Evolutionary conservation across 495 filamentous ascomycete genomes (phyloP).

Genomic region (Talaromyces liani): DNA sequence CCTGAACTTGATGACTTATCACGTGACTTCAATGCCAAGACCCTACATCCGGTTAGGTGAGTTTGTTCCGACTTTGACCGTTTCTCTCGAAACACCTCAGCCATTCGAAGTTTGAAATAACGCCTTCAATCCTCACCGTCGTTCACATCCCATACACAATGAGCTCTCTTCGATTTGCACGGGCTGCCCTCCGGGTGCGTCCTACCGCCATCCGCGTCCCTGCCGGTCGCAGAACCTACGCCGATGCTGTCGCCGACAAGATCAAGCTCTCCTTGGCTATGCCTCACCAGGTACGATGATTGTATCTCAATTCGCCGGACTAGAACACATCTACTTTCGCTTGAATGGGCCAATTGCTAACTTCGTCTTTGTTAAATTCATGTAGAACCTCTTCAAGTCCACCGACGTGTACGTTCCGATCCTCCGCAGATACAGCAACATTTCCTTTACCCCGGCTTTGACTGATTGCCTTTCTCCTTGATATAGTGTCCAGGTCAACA

Average conservation of each 20-base stretch:
- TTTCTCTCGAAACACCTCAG: conserved; percentile 10
- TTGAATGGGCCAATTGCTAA: conserved; percentile 17
- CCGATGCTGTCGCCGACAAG: conserved; percentile 90
- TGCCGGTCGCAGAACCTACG: conserved; percentile 80
- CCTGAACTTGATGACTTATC: not conserved
- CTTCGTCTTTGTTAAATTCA: conserved; percentile 8
- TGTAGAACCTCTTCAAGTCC: conserved; percentile 65
- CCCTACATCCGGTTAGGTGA: conserved; percentile 7
- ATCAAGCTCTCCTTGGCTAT: conserved; percentile 96
- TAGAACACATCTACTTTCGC: conserved; percentile 4
- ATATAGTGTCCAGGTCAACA: conserved; percentile 91
- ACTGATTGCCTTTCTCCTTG: conserved; percentile 3
- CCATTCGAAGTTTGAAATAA: conserved; percentile 3
- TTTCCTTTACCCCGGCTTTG: not conserved
- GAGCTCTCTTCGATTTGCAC: conserved; percentile 86
- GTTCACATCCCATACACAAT: conserved; percentile 48
- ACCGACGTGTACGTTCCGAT: conserved; percentile 59
- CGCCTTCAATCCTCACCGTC: conserved; percentile 16
- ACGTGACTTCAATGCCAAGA: conserved; percentile 17
- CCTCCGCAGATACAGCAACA: not conserved
- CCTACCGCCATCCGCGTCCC: conserved; percentile 61
- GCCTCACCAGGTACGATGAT: conserved; percentile 84
- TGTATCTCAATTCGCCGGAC: conserved; percentile 8
- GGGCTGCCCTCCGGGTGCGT: conserved; percentile 73
- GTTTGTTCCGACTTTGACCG: conserved; percentile 11